A percentile compares a stretch with the other conserved stretches of the same genome.
Conservation (phyloP, 2,329 filamentous ascomycete genomes). For the Botrytis aclada region DNA sequence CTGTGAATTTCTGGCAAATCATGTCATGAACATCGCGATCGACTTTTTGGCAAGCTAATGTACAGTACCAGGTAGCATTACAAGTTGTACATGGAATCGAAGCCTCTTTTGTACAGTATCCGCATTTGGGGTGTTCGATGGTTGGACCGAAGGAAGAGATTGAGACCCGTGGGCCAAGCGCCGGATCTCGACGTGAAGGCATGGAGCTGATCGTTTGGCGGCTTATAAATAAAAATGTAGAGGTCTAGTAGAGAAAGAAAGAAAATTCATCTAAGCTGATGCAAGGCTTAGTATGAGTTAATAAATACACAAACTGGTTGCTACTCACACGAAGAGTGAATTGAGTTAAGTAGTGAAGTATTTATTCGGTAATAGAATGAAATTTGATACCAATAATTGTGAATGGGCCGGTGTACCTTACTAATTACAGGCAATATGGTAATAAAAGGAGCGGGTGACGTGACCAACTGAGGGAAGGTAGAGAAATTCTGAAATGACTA, state of each 20-base stretch:
- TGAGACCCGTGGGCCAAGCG: neutral
- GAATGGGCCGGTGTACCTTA: neutral
- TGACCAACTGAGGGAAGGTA: neutral
- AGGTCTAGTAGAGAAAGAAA: neutral
- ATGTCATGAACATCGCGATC: conserved; percentile 3
- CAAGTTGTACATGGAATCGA: neutral
- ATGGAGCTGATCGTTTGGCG: neutral
- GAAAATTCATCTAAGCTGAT: neutral
- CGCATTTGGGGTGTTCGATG: conserved; percentile 1
- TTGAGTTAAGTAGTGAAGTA: neutral
- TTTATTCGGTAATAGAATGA: accelerated
- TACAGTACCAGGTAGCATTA: conserved; percentile 8
- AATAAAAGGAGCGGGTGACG: neutral
- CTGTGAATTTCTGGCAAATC: neutral
- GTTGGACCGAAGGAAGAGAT: conserved; percentile 5
- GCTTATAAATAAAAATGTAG: neutral
- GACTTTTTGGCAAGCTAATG: neutral
- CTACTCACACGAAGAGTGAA: neutral
- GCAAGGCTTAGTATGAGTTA: neutral
- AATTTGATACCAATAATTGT: neutral
- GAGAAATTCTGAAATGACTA: neutral
- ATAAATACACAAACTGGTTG: neutral
- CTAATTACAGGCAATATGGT: neutral
- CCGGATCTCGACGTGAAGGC: neutral
- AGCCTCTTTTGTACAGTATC: conserved; percentile 1